Conservation (phyloP, 306 rosid species). For the Lathyrus sativus region DNA sequence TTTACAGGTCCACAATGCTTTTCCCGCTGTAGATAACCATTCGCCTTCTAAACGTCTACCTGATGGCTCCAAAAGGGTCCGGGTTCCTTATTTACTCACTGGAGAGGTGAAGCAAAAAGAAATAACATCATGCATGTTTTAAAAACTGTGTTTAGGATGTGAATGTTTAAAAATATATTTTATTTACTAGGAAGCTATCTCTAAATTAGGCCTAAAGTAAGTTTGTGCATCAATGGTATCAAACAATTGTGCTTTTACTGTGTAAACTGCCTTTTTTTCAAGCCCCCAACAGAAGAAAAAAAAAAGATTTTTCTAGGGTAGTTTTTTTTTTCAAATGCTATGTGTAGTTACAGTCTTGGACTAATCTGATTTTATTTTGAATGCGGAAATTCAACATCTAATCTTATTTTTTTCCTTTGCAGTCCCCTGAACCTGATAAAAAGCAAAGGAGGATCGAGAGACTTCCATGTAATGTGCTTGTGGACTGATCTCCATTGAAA, state of each 20-base stretch:
- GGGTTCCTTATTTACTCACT: conserved; percentile 62
- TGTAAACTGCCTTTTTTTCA: conserved; percentile 20
- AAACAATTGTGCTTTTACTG: neutral
- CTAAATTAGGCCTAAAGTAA: neutral
- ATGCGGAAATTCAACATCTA: neutral
- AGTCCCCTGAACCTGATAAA: conserved; percentile 54
- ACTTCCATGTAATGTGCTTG: conserved; percentile 65
- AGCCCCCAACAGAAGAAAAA: neutral
- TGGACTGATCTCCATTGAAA: conserved; percentile 41
- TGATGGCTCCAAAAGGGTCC: conserved; percentile 90
- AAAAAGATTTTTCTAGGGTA: conserved; percentile 12
- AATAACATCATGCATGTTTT: conserved; percentile 1
- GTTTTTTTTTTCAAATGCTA: conserved; percentile 5
- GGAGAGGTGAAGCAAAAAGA: conserved; percentile 55
- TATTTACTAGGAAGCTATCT: neutral
- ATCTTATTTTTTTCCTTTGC: conserved; percentile 39
- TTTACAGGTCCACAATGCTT: conserved; percentile 58
- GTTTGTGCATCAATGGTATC: conserved; percentile 22
- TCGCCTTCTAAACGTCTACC: conserved; percentile 81
- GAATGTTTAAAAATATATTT: neutral
- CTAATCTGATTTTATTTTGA: conserved; percentile 7
- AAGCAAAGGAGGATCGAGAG: conserved; percentile 65
- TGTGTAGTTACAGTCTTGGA: conserved; percentile 3
- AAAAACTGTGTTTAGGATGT: neutral
- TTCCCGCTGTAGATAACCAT: conserved; percentile 48